These are phyloP conservation scores for Apiotrichum montevideense DNA, from an alignment of 1,284 basidiomycete genomes.

Conservation along the genomic window DNA sequence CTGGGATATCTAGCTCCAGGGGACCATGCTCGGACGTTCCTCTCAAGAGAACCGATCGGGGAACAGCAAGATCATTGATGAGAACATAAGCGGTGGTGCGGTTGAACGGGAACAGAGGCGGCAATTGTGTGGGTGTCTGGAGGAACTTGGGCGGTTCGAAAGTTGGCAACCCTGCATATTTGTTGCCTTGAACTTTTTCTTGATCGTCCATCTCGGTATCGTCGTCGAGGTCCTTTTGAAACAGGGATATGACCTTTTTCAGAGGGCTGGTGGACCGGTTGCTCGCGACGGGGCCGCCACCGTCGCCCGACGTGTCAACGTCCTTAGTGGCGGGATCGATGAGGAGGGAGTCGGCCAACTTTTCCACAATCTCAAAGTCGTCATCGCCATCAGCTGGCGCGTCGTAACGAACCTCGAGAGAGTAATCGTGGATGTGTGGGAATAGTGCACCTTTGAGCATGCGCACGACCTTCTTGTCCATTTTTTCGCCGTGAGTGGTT, in stretches of 20 bases:
- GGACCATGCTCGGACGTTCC: constrained; percentile 45
- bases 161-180: constrained; percentile 18
- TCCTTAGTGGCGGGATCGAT: not conserved
- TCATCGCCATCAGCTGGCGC: constrained; percentile 4
- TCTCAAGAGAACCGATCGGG: constrained; percentile 24
- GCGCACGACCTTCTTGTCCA: constrained; percentile 19
- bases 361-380: constrained; percentile 18
- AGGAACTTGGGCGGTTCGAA: constrained; percentile 52
- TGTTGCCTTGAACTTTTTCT: not conserved
- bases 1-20: constrained; percentile 46
- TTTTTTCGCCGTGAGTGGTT: constrained; percentile 6
- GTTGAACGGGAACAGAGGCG: constrained; percentile 11
- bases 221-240: constrained; percentile 8
- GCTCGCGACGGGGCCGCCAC: too few species aligned
- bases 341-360: not conserved
- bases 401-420: constrained; percentile 11
- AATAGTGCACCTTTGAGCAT: constrained; percentile 13
- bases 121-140: constrained; percentile 19
- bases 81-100: constrained; percentile 50
- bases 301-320: too few species aligned
- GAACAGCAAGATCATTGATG: constrained; percentile 38
- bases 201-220: not conserved
- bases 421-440: constrained; percentile 13
- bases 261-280: not conserved
- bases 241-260: constrained; percentile 35